Evolutionary conservation across 2,329 filamentous ascomycete genomes (phyloP).

Genomic region (Alternaria dauci): DNA sequence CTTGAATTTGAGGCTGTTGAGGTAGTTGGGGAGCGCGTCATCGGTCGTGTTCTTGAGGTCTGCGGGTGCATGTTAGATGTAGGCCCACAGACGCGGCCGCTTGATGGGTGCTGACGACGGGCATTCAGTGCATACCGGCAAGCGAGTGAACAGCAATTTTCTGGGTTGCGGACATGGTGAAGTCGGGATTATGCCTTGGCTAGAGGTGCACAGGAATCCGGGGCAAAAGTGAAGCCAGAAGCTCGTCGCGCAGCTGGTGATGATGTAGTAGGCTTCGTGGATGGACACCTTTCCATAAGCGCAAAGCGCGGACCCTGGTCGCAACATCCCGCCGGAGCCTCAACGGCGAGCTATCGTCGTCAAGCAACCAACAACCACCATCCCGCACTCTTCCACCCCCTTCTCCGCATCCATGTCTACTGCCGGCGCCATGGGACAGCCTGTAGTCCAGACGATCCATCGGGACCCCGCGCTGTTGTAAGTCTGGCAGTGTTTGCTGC

Average conservation of each 20-base stretch:
- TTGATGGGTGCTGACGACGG: not conserved
- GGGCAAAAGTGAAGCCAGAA: constrained; percentile 11
- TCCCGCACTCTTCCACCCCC: constrained; percentile 19
- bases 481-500: constrained; percentile 47
- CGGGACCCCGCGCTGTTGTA: constrained; percentile 98
- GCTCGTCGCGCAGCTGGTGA: constrained; percentile 15
- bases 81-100: constrained; percentile 8
- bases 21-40: constrained; percentile 92
- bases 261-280: constrained; percentile 26
- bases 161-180: constrained; percentile 48
- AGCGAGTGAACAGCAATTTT: constrained; percentile 74
- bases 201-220: not conserved
- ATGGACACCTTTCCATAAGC: constrained; percentile 50
- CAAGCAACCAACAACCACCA: constrained; percentile 25
- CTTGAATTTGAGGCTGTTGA: constrained; percentile 84
- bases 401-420: constrained; percentile 25
- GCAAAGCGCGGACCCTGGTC: constrained; percentile 44
- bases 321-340: constrained; percentile 30
- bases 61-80: constrained; percentile 50
- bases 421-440: constrained; percentile 74
- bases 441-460: constrained; percentile 92
- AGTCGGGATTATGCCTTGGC: not conserved
- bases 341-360: constrained; percentile 36
- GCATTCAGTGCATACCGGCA: constrained; percentile 59
- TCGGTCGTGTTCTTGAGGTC: constrained; percentile 97